A percentile compares a stretch with the other conserved stretches of the same genome.
phyloP scores from a whole-genome alignment of 805 yeast species.

The Saccharomyces eubayanus region DNA sequence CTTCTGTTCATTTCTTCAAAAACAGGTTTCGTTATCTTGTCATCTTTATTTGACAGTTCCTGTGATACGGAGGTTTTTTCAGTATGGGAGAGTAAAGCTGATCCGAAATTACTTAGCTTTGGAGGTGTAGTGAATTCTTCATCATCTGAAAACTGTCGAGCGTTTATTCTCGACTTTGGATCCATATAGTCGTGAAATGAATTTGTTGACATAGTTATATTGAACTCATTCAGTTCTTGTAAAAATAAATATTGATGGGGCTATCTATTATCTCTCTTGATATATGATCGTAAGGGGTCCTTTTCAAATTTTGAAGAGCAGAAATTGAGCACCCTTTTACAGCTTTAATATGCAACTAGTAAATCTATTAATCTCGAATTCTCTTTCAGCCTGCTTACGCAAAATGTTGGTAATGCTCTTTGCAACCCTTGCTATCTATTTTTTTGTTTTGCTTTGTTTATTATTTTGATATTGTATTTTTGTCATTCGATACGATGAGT shows the following conservation, averaged over 20 bases:
- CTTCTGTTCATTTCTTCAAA: conserved; percentile 1
- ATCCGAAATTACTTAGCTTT: conserved; percentile 26
- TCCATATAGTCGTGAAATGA: background rate
- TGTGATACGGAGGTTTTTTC: background rate
- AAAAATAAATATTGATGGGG: background rate
- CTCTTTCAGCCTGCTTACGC: background rate
- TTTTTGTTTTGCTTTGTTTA: background rate
- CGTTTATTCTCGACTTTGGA: conserved; percentile 1
- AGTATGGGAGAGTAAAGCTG: conserved; percentile 19
- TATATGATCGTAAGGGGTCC: background rate
- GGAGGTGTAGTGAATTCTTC: conserved; percentile 25
- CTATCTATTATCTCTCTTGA: background rate
- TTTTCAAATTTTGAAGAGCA: background rate
- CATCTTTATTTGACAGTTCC: background rate
- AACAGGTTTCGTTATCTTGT: background rate
- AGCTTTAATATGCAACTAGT: background rate
- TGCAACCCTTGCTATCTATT: background rate
- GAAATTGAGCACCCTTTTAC: background rate
- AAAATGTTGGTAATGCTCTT: background rate
- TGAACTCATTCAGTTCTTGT: background rate
- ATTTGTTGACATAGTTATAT: background rate
- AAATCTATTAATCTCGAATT: background rate
- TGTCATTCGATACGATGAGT: background rate
- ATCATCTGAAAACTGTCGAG: conserved; percentile 15
- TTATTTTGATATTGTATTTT: background rate